Base-by-base conservation (phyloP, 768 basidiomycete species). In the Pleurotus tuoliensis region DNA sequence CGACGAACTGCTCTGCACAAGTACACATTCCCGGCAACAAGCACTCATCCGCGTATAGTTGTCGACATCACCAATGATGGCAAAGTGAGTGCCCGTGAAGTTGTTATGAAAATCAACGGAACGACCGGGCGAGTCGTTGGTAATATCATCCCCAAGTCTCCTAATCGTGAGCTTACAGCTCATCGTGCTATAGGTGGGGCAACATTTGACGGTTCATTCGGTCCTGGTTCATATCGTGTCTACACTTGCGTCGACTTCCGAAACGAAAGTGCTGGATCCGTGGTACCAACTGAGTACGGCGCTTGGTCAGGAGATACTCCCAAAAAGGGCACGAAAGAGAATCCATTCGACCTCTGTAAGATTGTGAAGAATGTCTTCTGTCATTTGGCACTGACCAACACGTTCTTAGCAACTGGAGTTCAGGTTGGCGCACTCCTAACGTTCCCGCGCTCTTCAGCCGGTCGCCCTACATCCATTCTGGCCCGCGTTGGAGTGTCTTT, bases 41-140 rank as follows among this genome's bases (percentile, higher is more conserved):
- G 79, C 3, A 65, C 66, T 1, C 60, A 71, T 25, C 84, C 84
- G 2, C 76, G 82, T 1, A 76, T 87, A 24, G 65, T 81, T 15
- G 73, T 86, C 13, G 85, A 87, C 56, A 72, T 86, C 47, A 83
- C 83, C 1, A 82, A 85, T 58, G 85, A 86, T 59, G 84, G 83
- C 1, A 77, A 81, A 59, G 67, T 67, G 39, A 83, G 81, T 59
- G 76, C 74, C 54, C 78, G 76, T 3, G 64, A 76, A 18, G 81
- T 82, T 0, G 68, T 68, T 1, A 74, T 83, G 68, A 68, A 70
- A 0, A 67, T 85, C n/a, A 75, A 84, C 57, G 75, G 78, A 0
- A 65, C 69, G 6, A 80, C 78, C 1, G 80, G 75, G 1, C 75
- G 80, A 16, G 77, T 85, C 18, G 70, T n/a, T n/a, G 51, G 51